Evolutionary conservation across 2,329 filamentous ascomycete species (phyloP).

Genomic region (Helicocarpus griseus): DNA sequence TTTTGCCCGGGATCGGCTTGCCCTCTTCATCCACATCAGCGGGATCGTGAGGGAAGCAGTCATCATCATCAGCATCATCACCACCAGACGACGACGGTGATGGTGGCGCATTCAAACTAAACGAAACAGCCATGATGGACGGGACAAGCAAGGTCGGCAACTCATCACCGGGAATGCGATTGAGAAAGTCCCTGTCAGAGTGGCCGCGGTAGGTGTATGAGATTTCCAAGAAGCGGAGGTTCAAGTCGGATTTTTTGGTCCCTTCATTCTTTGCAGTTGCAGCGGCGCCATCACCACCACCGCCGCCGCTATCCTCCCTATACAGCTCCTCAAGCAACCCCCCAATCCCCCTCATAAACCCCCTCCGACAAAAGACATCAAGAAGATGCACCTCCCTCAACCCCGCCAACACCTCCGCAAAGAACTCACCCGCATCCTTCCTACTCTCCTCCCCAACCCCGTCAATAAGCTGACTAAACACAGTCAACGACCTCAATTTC

Average conservation of each 20-base stretch:
- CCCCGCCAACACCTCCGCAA: slow-evolving; percentile 20
- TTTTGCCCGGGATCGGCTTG: slow-evolving; percentile 6
- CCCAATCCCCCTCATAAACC: slow-evolving; percentile 29
- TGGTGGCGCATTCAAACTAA: slow-evolving; percentile 26
- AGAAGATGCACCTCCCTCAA: slow-evolving; percentile 38
- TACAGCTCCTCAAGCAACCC: slow-evolving; percentile 14
- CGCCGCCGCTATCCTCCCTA: background rate
- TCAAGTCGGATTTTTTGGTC: slow-evolving; percentile 17
- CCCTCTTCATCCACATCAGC: slow-evolving; percentile 10
- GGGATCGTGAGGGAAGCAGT: slow-evolving; percentile 14
- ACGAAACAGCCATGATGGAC: slow-evolving; percentile 28
- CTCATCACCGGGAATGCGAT: slow-evolving; percentile 29
- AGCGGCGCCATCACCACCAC: no score
- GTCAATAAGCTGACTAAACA: slow-evolving; percentile 38
- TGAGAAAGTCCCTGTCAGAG: slow-evolving; percentile 34
- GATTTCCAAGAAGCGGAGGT: slow-evolving; percentile 37
- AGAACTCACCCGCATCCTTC: slow-evolving; percentile 34
- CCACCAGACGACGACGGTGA: slow-evolving; percentile 17
- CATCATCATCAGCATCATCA: slow-evolving; percentile 12
- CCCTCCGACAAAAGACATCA: slow-evolving; percentile 36
- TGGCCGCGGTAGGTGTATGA: slow-evolving; percentile 38
- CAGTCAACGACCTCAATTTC: slow-evolving; percentile 34
- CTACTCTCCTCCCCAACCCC: slow-evolving; percentile 31
- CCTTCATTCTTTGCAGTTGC: background rate
- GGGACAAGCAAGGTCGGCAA: slow-evolving; percentile 27